Evolutionary conservation across 345 rosid genomes (phyloP), one percentile per base, ranked within the genome.

Genomic region (Hevea brasiliensis): DNA sequence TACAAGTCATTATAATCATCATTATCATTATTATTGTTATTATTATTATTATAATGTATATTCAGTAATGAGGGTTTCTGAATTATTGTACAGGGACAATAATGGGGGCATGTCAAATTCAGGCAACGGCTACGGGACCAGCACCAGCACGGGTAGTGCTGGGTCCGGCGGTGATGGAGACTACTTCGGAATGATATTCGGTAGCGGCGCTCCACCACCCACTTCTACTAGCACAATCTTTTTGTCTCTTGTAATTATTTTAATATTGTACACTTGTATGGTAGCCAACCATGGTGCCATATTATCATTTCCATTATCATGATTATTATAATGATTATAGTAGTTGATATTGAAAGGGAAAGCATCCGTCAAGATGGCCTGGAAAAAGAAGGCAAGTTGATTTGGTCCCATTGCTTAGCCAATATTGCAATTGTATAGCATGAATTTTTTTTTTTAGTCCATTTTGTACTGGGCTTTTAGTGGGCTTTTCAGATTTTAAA

Each of bases 111-210:
- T 61, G 65, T 69, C 88, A 17, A 68, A 81, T 74, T 88, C 90
- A 0, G 93, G 90, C 61, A 29, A 9, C 59, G 75, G 77, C 2
- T 64, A 70, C 18, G 83, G 76, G 79, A 53, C 76, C 60, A 70
- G 79, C 20, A 47, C 69, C 75, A 61, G 53, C 81, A 73, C 68
- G 20, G 79, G 85, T 40, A 18, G 3, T n/a, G 17, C 41, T 1
- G 83, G 85, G 26, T 51, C 80, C 72, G 66, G 73, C 7, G 68
- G 68, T 6, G 74, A 44, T 23, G 76, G 73, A 0, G 84, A 82
- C 77, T 73, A 29, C 74, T 87, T 92, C 73, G 85, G 92, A 67
- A 87, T 87, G 91, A 89, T 83, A 81, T 95, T 95, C 7, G 89
- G 93, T 76, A 81, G 86, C n/a, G 84, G 72, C 0, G 70, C 85